phyloP scores from a whole-genome alignment of 148 eudicot genomes.

The Fagopyrum homotropicum region DNA sequence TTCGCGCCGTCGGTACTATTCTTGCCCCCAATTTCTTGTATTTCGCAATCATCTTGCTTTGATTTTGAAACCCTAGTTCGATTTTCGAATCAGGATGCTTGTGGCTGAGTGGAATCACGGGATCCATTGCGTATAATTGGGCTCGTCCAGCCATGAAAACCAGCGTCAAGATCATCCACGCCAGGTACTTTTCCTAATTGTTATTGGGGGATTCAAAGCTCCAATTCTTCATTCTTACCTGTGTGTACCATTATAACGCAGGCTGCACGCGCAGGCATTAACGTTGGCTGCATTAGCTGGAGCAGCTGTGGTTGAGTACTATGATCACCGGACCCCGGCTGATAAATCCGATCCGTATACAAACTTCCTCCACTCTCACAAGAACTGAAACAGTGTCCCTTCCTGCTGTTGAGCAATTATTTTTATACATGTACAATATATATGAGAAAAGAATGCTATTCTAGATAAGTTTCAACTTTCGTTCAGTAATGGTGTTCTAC shows the following conservation, averaged over 20 bases:
- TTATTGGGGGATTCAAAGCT: no score
- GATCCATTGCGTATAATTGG: slow-evolving; percentile 68
- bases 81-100: slow-evolving; percentile 31
- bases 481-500: no score
- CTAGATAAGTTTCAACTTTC: no score
- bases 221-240: no score
- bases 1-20: slow-evolving; percentile 46
- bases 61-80: not conserved
- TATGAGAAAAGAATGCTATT: no score
- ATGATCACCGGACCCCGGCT: slow-evolving; percentile 13
- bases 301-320: slow-evolving; percentile 26
- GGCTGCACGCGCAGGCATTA: slow-evolving; percentile 25
- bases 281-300: slow-evolving; percentile 25
- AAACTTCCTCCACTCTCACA: slow-evolving; percentile 13
- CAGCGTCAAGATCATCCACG: slow-evolving; percentile 66
- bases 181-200: slow-evolving; percentile 29
- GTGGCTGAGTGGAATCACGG: slow-evolving; percentile 53
- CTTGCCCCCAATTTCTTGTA: not conserved
- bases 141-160: slow-evolving; percentile 64
- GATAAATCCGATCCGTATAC: slow-evolving; percentile 17
- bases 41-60: not conserved
- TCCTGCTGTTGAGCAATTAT: not conserved
- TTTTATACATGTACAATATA: no score
- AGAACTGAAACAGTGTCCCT: not conserved
- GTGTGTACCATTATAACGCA: not conserved